A percentile compares a stretch with the other conserved stretches of the same genome.
phyloP scores from a whole-genome alignment of 2,329 filamentous ascomycete genomes.

The Sporothrix brunneoviolacea region DNA sequence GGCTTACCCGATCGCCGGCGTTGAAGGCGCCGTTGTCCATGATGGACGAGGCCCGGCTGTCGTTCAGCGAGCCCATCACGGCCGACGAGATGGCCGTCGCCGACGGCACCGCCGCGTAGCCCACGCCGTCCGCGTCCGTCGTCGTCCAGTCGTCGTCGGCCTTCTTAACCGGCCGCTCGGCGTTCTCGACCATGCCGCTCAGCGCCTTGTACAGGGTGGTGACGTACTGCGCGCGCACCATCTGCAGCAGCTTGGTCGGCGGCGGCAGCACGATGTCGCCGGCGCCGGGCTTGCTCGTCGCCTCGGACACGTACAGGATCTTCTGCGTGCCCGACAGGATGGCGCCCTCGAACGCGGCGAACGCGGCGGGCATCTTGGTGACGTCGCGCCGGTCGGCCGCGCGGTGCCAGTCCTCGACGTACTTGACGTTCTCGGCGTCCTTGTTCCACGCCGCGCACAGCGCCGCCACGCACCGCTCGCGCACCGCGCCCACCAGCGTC shows the following conservation, averaged over 20 bases:
- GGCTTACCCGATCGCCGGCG: conserved; percentile 49
- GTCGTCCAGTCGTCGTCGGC: conserved; percentile 56
- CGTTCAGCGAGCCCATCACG: conserved; percentile 11
- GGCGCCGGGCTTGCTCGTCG: conserved; percentile 65
- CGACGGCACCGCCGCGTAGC: conserved; percentile 22
- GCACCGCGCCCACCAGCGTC: conserved; percentile 65
- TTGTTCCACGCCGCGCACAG: conserved; percentile 87
- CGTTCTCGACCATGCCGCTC: conserved; percentile 95
- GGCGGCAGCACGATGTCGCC: conserved; percentile 78
- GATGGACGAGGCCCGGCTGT: conserved; percentile 27
- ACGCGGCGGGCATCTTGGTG: conserved; percentile 83
- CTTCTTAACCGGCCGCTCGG: conserved; percentile 65
- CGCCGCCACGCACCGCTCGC: conserved; percentile 79
- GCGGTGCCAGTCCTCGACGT: conserved; percentile 88
- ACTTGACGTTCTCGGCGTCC: conserved; percentile 87
- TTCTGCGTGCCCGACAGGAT: conserved; percentile 86
- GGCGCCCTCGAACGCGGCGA: conserved; percentile 76
- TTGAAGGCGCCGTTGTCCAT: conserved; percentile 43
- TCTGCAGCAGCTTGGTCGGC: conserved; percentile 77
- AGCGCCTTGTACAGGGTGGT: conserved; percentile 89
- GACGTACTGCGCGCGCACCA: conserved; percentile 87
- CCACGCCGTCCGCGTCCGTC: conserved; percentile 30
- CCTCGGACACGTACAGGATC: conserved; percentile 87
- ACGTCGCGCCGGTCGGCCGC: conserved; percentile 75
- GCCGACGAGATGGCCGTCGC: conserved; percentile 9